Evolutionary conservation across 768 basidiomycete species (phyloP).

Genomic region (Lactifluus echinatus): DNA sequence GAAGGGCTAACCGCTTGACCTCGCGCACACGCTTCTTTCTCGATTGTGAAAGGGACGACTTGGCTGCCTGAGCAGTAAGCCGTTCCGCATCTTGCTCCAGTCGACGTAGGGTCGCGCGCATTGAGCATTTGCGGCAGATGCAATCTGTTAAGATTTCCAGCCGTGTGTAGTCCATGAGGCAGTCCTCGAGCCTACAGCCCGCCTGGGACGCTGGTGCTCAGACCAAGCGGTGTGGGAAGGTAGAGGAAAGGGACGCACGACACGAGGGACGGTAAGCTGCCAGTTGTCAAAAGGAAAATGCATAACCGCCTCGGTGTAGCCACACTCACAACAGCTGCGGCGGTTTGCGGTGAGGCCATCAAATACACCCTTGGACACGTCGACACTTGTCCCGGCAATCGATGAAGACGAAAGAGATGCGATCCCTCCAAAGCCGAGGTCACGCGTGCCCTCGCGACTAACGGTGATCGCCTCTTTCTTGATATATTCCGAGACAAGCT

Average conservation of each 20-base stretch:
- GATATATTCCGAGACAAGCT: conserved; percentile 82
- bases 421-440: conserved; percentile 62
- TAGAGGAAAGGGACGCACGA: conserved; percentile 39
- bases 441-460: conserved; percentile 58
- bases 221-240: not conserved
- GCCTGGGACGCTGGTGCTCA: conserved; percentile 32
- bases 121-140: conserved; percentile 85
- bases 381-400: conserved; percentile 22
- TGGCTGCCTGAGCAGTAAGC: conserved; percentile 29
- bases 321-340: conserved; percentile 80
- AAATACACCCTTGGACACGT: conserved; percentile 63
- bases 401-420: conserved; percentile 22
- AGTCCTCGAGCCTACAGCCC: conserved; percentile 67
- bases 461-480: conserved; percentile 76
- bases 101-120: conserved; percentile 64
- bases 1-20: conserved; percentile 51
- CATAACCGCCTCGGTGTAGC: conserved; percentile 91
- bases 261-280: conserved; percentile 66
- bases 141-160: conserved; percentile 87
- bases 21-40: conserved; percentile 73
- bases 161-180: conserved; percentile 80
- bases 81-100: conserved; percentile 54
- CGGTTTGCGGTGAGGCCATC: conserved; percentile 88
- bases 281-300: conserved; percentile 83
- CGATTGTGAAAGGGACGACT: conserved; percentile 47